Evolutionary conservation across 1,139 yeast species (phyloP).

Genomic region (Candida gigantensis): DNA sequence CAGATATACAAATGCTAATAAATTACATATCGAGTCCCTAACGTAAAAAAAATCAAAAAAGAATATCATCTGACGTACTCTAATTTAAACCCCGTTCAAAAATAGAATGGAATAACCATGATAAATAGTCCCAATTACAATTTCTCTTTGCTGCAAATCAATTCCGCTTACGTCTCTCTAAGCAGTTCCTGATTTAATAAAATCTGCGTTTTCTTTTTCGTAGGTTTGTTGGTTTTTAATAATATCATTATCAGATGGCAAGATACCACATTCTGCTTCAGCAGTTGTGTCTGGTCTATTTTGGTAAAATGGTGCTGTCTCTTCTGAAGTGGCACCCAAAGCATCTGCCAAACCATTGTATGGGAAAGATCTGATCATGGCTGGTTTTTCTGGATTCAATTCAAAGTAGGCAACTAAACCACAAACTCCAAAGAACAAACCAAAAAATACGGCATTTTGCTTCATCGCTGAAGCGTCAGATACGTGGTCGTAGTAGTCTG

Average conservation of each 20-base stretch:
- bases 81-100: too few relatives aligned
- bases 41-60: too few relatives aligned
- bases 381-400: slow-evolving; percentile 74
- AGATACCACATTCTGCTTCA: slow-evolving; percentile 40
- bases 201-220: slow-evolving; percentile 39
- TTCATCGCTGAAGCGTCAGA: slow-evolving; percentile 62
- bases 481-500: slow-evolving; percentile 68
- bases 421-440: slow-evolving; percentile 55
- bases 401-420: slow-evolving; percentile 54
- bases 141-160: too few relatives aligned
- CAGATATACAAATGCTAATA: too few relatives aligned
- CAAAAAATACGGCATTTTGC: slow-evolving; percentile 55
- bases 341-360: slow-evolving; percentile 72
- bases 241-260: slow-evolving; percentile 33
- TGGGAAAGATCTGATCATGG: slow-evolving; percentile 68
- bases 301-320: slow-evolving; percentile 47
- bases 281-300: slow-evolving; percentile 45
- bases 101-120: too few relatives aligned
- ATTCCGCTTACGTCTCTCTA: too few relatives aligned
- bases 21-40: too few relatives aligned
- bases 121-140: too few relatives aligned
- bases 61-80: too few relatives aligned
- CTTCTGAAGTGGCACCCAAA: slow-evolving; percentile 62
- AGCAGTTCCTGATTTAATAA: slow-evolving; percentile 27
- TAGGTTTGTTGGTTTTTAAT: slow-evolving; percentile 34